These are phyloP conservation scores for Trichoderma aggressivum DNA, from an alignment of 2,329 filamentous ascomycete species.

Conservation along the genomic window DNA sequence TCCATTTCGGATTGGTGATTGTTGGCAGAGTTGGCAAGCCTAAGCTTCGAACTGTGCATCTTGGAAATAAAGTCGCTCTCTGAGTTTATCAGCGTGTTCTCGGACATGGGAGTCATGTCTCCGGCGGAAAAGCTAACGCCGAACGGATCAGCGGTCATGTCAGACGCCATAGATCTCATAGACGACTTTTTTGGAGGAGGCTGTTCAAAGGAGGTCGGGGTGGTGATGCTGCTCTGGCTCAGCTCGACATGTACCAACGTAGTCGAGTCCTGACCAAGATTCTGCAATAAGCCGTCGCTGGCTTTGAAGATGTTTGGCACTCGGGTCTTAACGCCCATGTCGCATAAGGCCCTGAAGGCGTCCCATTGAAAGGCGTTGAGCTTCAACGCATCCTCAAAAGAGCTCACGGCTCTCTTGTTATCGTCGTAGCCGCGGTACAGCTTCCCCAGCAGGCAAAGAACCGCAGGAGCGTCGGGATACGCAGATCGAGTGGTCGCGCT, in stretches of 20 bases:
- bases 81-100: constrained; percentile 40
- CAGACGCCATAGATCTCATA: constrained; percentile 36
- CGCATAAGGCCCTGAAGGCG: constrained; percentile 83
- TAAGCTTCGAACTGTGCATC: constrained; percentile 50
- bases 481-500: constrained; percentile 70
- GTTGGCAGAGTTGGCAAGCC: constrained; percentile 39
- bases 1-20: constrained; percentile 45
- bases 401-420: constrained; percentile 77
- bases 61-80: constrained; percentile 56
- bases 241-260: constrained; percentile 32
- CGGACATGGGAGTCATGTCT: constrained; percentile 40
- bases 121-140: constrained; percentile 42
- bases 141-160: constrained; percentile 49
- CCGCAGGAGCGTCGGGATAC: constrained; percentile 76
- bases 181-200: constrained; percentile 40
- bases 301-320: constrained; percentile 84
- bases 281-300: constrained; percentile 52
- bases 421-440: constrained; percentile 80
- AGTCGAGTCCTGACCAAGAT: constrained; percentile 41
- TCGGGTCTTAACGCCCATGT: constrained; percentile 77
- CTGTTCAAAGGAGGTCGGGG: constrained; percentile 30
- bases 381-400: constrained; percentile 85
- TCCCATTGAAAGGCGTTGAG: constrained; percentile 98
- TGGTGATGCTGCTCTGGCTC: constrained; percentile 30
- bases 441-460: constrained; percentile 82